Percentiles rank a stretch among this genome's conserved stretches.
phyloP scores from a whole-genome alignment of 2,329 filamentous ascomycete genomes.

The Bipolaris bicolor region DNA sequence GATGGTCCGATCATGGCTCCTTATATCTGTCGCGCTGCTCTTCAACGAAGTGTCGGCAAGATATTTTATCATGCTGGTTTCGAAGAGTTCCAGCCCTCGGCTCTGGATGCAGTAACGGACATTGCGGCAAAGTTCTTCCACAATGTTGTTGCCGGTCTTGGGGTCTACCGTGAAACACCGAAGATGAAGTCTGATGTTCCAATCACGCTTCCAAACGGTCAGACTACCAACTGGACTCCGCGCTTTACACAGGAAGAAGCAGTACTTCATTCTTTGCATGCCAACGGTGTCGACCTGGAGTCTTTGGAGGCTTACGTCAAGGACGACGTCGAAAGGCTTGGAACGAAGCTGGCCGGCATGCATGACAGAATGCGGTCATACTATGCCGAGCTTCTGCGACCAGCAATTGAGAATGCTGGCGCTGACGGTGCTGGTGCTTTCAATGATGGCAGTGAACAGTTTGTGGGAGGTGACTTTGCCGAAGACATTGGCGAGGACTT shows the following conservation, averaged over 20 bases:
- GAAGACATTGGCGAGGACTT: slow-evolving; percentile 98
- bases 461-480: slow-evolving; percentile 94
- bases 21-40: slow-evolving; percentile 78
- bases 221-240: slow-evolving; percentile 60
- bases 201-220: slow-evolving; percentile 32
- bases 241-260: slow-evolving; percentile 85
- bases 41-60: slow-evolving; percentile 91
- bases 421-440: slow-evolving; percentile 89
- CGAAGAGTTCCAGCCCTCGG: slow-evolving; percentile 94
- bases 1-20: slow-evolving; percentile 86
- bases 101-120: slow-evolving; percentile 87
- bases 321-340: slow-evolving; percentile 89
- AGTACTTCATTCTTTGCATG: slow-evolving; percentile 81
- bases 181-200: slow-evolving; percentile 65
- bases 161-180: slow-evolving; percentile 81
- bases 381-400: slow-evolving; percentile 89
- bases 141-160: slow-evolving; percentile 80
- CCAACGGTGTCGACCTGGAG: slow-evolving; percentile 83
- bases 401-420: slow-evolving; percentile 78
- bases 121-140: slow-evolving; percentile 88
- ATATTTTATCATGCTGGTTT: slow-evolving; percentile 96
- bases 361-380: slow-evolving; percentile 96
- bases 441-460: slow-evolving; percentile 96
- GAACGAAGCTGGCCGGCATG: slow-evolving; percentile 77
- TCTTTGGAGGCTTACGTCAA: slow-evolving; percentile 84